Conservation (phyloP, 345 rosid genomes). For the Dovyalis caffra region DNA sequence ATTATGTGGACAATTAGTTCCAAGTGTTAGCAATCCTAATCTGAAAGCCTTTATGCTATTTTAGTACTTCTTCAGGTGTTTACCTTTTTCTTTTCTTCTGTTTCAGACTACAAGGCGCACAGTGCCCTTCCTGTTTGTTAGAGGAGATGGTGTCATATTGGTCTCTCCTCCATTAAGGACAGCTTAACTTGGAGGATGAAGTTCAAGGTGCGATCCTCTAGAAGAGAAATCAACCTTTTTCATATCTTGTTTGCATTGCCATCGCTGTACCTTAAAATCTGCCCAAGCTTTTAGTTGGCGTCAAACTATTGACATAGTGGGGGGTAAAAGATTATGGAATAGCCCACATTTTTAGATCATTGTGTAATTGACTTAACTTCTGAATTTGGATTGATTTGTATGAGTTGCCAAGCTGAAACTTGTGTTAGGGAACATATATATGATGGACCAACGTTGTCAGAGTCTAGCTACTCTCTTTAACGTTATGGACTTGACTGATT, state of each 20-base stretch:
- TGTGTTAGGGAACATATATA: neutral
- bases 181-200: slow-evolving; percentile 39
- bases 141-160: slow-evolving; percentile 98
- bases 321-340: neutral
- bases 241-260: neutral
- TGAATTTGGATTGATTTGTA: neutral
- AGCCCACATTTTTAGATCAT: neutral
- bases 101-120: slow-evolving; percentile 84
- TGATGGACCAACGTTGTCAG: neutral
- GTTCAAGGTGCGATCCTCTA: neutral
- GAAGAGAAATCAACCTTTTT: neutral
- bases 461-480: neutral
- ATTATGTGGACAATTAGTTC: neutral
- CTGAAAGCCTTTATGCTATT: neutral
- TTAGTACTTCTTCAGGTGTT: neutral
- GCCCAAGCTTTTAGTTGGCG: slow-evolving; percentile 7
- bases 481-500: neutral
- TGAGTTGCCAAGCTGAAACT: neutral
- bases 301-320: neutral
- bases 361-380: neutral
- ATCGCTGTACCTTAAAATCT: neutral
- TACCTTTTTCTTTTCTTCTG: neutral
- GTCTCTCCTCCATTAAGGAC: slow-evolving; percentile 97
- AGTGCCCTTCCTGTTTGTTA: slow-evolving; percentile 84
- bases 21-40: neutral